Percentiles rank a stretch among this genome's conserved stretches.
Evolutionary conservation across 805 yeast genomes (phyloP).

Genomic region (Tetrapisispora taiwanensis): DNA sequence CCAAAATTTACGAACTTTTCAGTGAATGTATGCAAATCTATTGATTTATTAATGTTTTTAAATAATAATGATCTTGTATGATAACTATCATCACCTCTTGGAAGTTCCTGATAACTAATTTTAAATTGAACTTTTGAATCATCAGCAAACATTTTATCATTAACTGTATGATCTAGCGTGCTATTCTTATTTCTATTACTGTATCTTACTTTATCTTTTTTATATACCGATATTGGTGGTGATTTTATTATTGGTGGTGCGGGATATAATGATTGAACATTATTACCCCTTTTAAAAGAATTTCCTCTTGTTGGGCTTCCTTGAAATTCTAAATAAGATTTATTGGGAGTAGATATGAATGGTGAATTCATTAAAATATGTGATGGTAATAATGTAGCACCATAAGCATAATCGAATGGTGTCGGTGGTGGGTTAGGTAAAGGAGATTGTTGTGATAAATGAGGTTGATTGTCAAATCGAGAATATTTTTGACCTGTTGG

Average conservation of each 20-base stretch:
- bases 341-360: constrained; percentile 35
- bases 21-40: constrained; percentile 17
- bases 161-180: neutral
- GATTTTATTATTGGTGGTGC: neutral
- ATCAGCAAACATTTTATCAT: neutral
- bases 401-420: constrained; percentile 51
- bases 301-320: neutral
- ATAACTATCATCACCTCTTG: constrained; percentile 26
- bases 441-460: neutral
- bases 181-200: neutral
- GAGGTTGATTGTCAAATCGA: neutral
- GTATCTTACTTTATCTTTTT: neutral
- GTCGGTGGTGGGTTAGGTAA: constrained; percentile 33
- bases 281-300: neutral
- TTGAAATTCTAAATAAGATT: constrained; percentile 1
- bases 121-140: constrained; percentile 10
- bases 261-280: neutral
- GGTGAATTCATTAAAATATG: constrained; percentile 55
- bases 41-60: constrained; percentile 17
- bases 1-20: constrained; percentile 43
- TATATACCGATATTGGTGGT: neutral
- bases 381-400: constrained; percentile 53
- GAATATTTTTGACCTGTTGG: neutral
- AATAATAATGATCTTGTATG: constrained; percentile 26
- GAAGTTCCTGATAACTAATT: constrained; percentile 19